These are phyloP conservation scores for Pleurotus tuoliensis DNA, from an alignment of 768 basidiomycete genomes.

Conservation along the genomic window DNA sequence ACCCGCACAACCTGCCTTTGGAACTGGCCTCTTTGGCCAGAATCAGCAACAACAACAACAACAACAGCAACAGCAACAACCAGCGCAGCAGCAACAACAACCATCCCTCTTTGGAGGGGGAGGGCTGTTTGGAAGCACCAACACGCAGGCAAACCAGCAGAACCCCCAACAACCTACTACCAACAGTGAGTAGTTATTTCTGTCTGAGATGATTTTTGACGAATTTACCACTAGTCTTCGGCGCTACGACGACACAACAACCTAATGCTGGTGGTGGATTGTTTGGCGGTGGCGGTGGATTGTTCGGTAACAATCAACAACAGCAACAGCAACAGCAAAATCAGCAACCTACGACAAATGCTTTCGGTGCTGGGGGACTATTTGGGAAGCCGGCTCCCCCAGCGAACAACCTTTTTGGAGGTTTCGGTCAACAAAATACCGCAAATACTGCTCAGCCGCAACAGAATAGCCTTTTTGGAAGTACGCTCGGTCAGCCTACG, in stretches of 20 bases:
- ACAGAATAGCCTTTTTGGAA: slow-evolving; percentile 45
- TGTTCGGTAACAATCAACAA: slow-evolving; percentile 25
- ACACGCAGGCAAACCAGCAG: slow-evolving; percentile 28
- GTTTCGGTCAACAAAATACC: slow-evolving; percentile 38
- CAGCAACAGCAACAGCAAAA: slow-evolving; percentile 11
- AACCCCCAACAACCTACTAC: slow-evolving; percentile 29
- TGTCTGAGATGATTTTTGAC: slow-evolving; percentile 3
- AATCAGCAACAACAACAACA: slow-evolving; percentile 27
- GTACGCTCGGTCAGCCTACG: slow-evolving; percentile 39
- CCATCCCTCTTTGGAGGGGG: slow-evolving; percentile 17
- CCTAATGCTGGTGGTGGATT: slow-evolving; percentile 24
- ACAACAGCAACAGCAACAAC: slow-evolving; percentile 28
- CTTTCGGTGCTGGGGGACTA: slow-evolving; percentile 17
- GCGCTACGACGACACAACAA: slow-evolving; percentile 23
- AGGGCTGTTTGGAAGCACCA: slow-evolving; percentile 29
- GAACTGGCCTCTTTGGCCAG: slow-evolving; percentile 36
- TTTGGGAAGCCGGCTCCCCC: slow-evolving; percentile 34
- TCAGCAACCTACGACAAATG: slow-evolving; percentile 7
- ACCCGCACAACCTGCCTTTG: slow-evolving; percentile 27
- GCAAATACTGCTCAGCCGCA: slow-evolving; percentile 25
- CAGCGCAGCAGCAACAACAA: slow-evolving; percentile 22
- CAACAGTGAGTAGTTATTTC: slow-evolving; percentile 24
- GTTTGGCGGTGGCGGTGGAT: slow-evolving; percentile 26
- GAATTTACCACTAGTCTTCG: slow-evolving; percentile 28
- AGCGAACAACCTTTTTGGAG: slow-evolving; percentile 30